Percentiles rank a stretch among this genome's conserved stretches.
These are phyloP conservation scores for Exserohilum rostratum DNA, from an alignment of 2,329 filamentous ascomycete genomes.

Conservation along the genomic window DNA sequence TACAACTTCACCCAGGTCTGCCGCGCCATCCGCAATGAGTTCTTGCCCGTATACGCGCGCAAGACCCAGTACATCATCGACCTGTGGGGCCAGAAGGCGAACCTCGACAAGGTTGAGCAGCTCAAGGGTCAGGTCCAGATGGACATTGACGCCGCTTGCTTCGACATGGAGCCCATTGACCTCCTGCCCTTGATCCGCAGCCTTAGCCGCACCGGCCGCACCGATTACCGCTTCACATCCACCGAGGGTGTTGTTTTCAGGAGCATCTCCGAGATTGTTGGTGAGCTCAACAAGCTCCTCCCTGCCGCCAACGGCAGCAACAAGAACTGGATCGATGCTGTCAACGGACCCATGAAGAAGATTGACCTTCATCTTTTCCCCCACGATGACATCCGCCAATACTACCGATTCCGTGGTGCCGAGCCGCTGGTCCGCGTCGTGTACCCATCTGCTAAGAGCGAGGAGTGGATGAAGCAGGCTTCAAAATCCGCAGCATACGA, in stretches of 20 bases:
- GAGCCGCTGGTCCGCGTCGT: slow-evolving; percentile 21
- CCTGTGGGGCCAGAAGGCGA: slow-evolving; percentile 10
- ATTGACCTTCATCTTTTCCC: slow-evolving; percentile 19
- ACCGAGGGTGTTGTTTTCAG: slow-evolving; percentile 20
- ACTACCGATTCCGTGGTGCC: slow-evolving; percentile 22
- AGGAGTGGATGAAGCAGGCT: slow-evolving; percentile 20
- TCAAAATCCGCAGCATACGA: slow-evolving; percentile 19
- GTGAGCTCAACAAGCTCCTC: slow-evolving; percentile 19
- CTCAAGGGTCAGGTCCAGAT: slow-evolving; percentile 26
- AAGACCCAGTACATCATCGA: slow-evolving; percentile 19
- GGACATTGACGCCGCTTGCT: slow-evolving; percentile 26
- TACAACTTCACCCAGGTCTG: slow-evolving; percentile 33
- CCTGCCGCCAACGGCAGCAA: slow-evolving; percentile 8
- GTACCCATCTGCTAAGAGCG: slow-evolving; percentile 16
- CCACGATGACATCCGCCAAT: slow-evolving; percentile 20
- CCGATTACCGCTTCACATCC: slow-evolving; percentile 13
- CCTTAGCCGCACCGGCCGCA: slow-evolving; percentile 10
- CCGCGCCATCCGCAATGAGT: slow-evolving; percentile 33
- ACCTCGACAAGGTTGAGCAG: slow-evolving; percentile 9
- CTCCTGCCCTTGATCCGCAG: slow-evolving; percentile 14
- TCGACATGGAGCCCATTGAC: slow-evolving; percentile 23
- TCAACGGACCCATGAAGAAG: slow-evolving; percentile 19
- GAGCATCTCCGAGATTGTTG: slow-evolving; percentile 18
- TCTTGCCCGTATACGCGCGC: slow-evolving; percentile 24
- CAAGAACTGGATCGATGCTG: slow-evolving; percentile 13